Evolutionary conservation across 768 basidiomycete genomes (phyloP), one percentile per base, ranked within the genome.

Genomic region (Lyophyllum decastes): DNA sequence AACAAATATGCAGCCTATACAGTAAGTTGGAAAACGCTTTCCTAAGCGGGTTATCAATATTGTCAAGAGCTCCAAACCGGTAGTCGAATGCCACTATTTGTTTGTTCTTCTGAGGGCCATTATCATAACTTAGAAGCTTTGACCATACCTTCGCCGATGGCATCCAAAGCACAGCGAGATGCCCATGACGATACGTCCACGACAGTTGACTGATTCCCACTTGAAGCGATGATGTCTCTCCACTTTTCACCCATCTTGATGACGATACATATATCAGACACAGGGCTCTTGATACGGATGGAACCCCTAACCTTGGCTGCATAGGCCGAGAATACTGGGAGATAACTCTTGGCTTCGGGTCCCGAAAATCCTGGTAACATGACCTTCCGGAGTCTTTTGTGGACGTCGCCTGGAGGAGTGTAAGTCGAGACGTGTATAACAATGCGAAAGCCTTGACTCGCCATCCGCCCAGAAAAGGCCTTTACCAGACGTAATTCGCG

Each of bases 11-110:
- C 40, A 33, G 47, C 34, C 62, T 74, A 24, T 59, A 79, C 77
- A 76, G 64, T 30, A 79, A 50, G 40, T 70, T 74, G 22, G 64
- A 60, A 55, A 73, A 80, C 0, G 71, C 73, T 11, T 69, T 66
- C 21, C 70, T 72, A 19, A 81, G 70, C 40, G 68, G 65, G 54
- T 76, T 77, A 21, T 74, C 66, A 11, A 61, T 67, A 52, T 76
- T 64, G 14, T 78, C 73, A 59, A 77, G 61, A 2, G 72, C 71
- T 11, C 72, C 73, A 38, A 83, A 82, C 22, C 72, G 72, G 60
- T 82, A 76, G 53, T 82, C 82, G 57, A 84, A 84, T 40, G 79
- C 81, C 51, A 77, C 82, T 78, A n/a, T n/a, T n/a, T n/a, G n/a
- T n/a, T n/a, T n/a, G n/a, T n/a, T n/a, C n/a, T n/a, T n/a, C n/a